phyloP scores from a whole-genome alignment of 2,329 filamentous ascomycete genomes.

The Ampelomyces quisqualis region DNA sequence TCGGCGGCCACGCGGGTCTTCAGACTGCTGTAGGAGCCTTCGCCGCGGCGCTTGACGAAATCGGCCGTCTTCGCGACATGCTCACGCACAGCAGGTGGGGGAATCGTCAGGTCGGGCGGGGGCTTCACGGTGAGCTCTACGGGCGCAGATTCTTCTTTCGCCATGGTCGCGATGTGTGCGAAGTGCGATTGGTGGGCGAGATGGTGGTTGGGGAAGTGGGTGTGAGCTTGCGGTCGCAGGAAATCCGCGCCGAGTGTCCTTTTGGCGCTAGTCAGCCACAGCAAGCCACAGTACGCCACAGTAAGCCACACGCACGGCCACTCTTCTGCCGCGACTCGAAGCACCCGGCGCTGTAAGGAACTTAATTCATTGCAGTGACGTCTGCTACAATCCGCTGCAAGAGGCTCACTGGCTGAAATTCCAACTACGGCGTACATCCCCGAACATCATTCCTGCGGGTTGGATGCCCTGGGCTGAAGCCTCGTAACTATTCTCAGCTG shows the following conservation, averaged over 20 bases:
- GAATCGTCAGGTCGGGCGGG: constrained; percentile 80
- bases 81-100: constrained; percentile 77
- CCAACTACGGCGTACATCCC: neutral
- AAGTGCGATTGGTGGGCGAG: neutral
- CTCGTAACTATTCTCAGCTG: constrained; percentile 24
- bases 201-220: constrained; percentile 2
- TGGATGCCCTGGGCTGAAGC: constrained; percentile 1
- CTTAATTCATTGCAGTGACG: neutral
- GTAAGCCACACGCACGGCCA: constrained; percentile 5
- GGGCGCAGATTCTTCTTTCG: constrained; percentile 17
- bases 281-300: constrained; percentile 10
- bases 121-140: constrained; percentile 57
- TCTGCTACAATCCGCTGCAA: neutral
- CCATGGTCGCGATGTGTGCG: constrained; percentile 23
- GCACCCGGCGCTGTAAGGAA: constrained; percentile 12
- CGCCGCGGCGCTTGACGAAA: constrained; percentile 72
- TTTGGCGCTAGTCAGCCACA: constrained; percentile 1
- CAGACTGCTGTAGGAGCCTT: constrained; percentile 76
- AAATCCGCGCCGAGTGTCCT: too few relatives aligned
- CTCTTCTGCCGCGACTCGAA: constrained; percentile 2
- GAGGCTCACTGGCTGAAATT: neutral
- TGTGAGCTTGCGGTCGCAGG: constrained; percentile 7
- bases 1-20: constrained; percentile 80
- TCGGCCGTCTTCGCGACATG: constrained; percentile 93
- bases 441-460: neutral